A percentile compares a stretch with the other conserved stretches of the same genome.
phyloP scores from a whole-genome alignment of 108 stramenopile species.

The Licmophora abbreviata region DNA sequence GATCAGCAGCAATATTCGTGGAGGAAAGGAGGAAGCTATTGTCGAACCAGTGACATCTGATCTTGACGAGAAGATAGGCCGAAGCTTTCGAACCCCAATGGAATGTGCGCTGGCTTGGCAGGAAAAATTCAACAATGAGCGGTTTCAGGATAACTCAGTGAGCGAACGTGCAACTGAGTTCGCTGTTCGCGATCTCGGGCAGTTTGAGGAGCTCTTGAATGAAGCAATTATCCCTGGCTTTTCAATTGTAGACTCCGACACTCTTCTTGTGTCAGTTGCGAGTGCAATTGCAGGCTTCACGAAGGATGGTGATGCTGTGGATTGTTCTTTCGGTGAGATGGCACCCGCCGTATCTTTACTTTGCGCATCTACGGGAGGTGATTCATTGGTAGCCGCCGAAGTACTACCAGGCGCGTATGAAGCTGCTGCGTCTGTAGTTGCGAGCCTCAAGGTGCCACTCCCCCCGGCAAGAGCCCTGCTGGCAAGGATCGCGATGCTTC shows the following conservation, averaged over 20 bases:
- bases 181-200: slow-evolving; percentile 18
- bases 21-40: slow-evolving; percentile 82
- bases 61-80: slow-evolving; percentile 6
- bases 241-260: slow-evolving; percentile 42
- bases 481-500: slow-evolving; percentile 66
- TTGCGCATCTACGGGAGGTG: slow-evolving; percentile 9
- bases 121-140: slow-evolving; percentile 10
- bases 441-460: slow-evolving; percentile 10
- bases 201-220: slow-evolving; percentile 33
- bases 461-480: slow-evolving; percentile 52
- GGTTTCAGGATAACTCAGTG: not conserved
- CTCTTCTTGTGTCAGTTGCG: slow-evolving; percentile 31
- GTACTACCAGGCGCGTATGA: slow-evolving; percentile 23
- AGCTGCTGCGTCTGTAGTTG: slow-evolving; percentile 31
- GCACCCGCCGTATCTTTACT: slow-evolving; percentile 43
- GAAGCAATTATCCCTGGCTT: slow-evolving; percentile 34
- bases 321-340: slow-evolving; percentile 35
- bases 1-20: slow-evolving; percentile 82
- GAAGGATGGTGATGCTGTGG: slow-evolving; percentile 37
- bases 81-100: slow-evolving; percentile 30
- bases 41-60: slow-evolving; percentile 35
- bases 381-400: slow-evolving; percentile 4
- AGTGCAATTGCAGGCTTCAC: slow-evolving; percentile 45
- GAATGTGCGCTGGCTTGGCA: slow-evolving; percentile 68
- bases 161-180: not conserved